Conservation (phyloP, 1,139 yeast genomes). For the Taphrina sp. region DNA sequence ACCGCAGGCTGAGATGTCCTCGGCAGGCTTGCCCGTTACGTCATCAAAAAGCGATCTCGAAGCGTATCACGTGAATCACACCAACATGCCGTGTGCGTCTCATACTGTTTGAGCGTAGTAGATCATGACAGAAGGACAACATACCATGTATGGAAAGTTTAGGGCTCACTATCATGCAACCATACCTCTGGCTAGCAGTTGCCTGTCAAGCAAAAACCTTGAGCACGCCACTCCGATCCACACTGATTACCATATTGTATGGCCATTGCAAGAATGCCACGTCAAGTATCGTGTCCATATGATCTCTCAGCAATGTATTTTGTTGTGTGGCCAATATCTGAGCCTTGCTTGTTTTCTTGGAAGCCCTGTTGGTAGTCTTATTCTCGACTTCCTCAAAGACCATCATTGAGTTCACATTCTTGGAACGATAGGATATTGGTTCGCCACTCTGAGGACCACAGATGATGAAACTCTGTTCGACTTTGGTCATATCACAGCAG, state of each 20-base stretch:
- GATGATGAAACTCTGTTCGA: conserved; percentile 48
- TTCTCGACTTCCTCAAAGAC: conserved; percentile 3
- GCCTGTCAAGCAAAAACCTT: conserved; percentile 49
- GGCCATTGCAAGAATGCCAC: conserved; percentile 54
- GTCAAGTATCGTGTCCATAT: conserved; percentile 55
- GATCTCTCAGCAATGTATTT: conserved; percentile 46
- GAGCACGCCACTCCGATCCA: conserved; percentile 61
- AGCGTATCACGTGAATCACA: too few species aligned
- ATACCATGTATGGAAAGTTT: too few species aligned
- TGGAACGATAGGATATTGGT: conserved; percentile 44
- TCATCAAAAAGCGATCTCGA: too few species aligned
- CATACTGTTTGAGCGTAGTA: too few species aligned
- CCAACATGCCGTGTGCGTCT: too few species aligned
- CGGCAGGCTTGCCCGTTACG: too few species aligned
- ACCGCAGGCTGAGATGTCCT: too few species aligned
- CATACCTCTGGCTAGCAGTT: too few species aligned
- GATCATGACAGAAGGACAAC: too few species aligned
- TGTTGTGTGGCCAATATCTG: conserved; percentile 42
- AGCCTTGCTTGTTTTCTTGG: conserved; percentile 44
- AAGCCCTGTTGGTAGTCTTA: conserved; percentile 40
- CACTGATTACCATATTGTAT: conserved; percentile 60
- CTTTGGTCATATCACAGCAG: conserved; percentile 51
- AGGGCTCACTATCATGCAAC: too few species aligned
- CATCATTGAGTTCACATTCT: conserved; percentile 41
- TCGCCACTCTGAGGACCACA: conserved; percentile 41